These are phyloP conservation scores for Odonthalia washingtoniensis DNA, from an alignment of 31 red algal species.

Conservation along the genomic window DNA sequence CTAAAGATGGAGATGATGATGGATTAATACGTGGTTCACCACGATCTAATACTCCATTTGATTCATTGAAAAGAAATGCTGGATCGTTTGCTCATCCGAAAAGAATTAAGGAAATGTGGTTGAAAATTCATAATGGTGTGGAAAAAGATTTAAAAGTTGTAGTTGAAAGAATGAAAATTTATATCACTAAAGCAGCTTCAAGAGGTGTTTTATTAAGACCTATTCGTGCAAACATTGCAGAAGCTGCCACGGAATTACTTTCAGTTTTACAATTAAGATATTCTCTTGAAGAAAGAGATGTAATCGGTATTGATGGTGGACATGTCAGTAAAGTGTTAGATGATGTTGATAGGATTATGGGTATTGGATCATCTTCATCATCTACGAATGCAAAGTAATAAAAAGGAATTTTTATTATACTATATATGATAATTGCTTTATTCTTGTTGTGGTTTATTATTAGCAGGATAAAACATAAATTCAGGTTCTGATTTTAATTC, in stretches of 20 bases:
- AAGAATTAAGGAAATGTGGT: slow-evolving; percentile 60
- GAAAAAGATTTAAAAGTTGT: slow-evolving; percentile 40
- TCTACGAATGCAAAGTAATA: no score
- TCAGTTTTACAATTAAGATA: slow-evolving; percentile 79
- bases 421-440: no score
- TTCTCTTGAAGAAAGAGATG: slow-evolving; percentile 83
- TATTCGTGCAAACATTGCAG: slow-evolving; percentile 70
- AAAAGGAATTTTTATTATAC: no score
- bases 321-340: slow-evolving; percentile 60
- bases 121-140: slow-evolving; percentile 48
- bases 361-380: slow-evolving; percentile 19
- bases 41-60: slow-evolving; percentile 48
- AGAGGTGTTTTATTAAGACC: slow-evolving; percentile 64
- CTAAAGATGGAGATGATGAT: background rate
- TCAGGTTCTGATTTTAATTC: no score
- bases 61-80: slow-evolving; percentile 45
- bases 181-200: slow-evolving; percentile 63
- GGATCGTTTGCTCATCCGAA: slow-evolving; percentile 75
- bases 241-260: slow-evolving; percentile 78
- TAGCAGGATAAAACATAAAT: no score
- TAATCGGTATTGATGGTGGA: slow-evolving; percentile 77
- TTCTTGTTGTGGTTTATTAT: no score
- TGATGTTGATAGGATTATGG: slow-evolving; percentile 61
- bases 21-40: slow-evolving; percentile 33
- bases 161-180: slow-evolving; percentile 72